Evolutionary conservation across 768 basidiomycete species (phyloP).

Genomic region (Kwoniella pini): DNA sequence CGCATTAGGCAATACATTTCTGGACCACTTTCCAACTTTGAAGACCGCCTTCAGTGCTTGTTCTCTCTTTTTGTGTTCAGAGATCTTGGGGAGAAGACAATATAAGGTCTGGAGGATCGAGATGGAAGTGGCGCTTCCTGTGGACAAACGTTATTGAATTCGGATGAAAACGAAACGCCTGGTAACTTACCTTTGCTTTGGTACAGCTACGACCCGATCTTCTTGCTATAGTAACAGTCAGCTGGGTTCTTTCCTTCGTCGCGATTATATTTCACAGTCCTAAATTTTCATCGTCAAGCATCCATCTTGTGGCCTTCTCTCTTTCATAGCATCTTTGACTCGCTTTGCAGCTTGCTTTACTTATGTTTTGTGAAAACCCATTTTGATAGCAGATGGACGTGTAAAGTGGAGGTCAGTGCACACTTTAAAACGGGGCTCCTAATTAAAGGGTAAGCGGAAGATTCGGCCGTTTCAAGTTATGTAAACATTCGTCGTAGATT

Average conservation of each 20-base stretch:
- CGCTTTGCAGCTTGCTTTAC: no score
- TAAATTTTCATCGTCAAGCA: no score
- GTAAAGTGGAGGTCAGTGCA: constrained; percentile 3
- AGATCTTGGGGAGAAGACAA: neutral
- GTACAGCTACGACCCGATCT: no score
- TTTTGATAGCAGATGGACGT: neutral
- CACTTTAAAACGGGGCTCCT: neutral
- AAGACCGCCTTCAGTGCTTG: neutral
- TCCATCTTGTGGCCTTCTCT: no score
- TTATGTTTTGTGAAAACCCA: no score
- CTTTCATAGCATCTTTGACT: no score
- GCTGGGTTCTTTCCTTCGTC: no score
- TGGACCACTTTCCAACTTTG: neutral
- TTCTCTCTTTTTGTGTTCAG: neutral
- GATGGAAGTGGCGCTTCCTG: neutral
- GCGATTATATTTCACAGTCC: no score
- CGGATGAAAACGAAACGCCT: no score
- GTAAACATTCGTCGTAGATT: neutral
- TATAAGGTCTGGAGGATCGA: neutral
- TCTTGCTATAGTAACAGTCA: neutral
- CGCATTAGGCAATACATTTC: neutral
- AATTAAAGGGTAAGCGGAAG: neutral
- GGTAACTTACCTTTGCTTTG: no score
- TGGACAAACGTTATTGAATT: neutral
- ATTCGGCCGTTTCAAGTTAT: neutral